Conservation (phyloP, 2,329 filamentous ascomycete species). For the Nemania sp. region DNA sequence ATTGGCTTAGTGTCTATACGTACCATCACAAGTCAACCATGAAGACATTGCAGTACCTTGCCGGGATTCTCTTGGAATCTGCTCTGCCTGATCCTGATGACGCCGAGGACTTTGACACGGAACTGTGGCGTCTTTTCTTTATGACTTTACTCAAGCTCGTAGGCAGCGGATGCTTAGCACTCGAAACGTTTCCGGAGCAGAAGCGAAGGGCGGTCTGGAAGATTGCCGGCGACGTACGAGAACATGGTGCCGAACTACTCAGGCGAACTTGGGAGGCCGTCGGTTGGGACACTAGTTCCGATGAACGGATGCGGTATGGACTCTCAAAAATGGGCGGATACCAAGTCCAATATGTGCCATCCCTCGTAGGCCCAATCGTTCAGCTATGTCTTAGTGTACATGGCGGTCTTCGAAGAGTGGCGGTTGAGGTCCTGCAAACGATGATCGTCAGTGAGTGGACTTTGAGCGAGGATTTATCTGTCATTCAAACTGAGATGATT, state of each 20-base stretch:
- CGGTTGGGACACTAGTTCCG: conserved; percentile 86
- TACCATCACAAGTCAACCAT: conserved; percentile 91
- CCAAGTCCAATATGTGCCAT: conserved; percentile 96
- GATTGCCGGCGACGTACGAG: conserved; percentile 93
- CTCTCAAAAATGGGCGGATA: conserved; percentile 89
- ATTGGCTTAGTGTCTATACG: conserved; percentile 92
- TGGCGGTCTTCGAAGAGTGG: conserved; percentile 84
- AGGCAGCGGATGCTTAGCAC: conserved; percentile 81
- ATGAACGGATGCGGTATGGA: conserved; percentile 78
- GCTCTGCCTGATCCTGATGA: conserved; percentile 90
- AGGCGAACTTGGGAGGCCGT: conserved; percentile 91
- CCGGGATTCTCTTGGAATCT: conserved; percentile 75
- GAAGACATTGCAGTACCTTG: conserved; percentile 80
- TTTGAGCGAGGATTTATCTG: conserved; percentile 84
- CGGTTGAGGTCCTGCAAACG: conserved; percentile 89
- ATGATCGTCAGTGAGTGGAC: conserved; percentile 99
- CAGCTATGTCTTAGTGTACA: conserved; percentile 95
- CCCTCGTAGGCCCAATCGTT: conserved; percentile 86
- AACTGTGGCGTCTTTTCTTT: conserved; percentile 93
- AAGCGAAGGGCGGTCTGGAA: conserved; percentile 98
- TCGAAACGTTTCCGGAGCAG: conserved; percentile 96
- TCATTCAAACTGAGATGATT: conserved; percentile 95
- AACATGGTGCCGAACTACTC: conserved; percentile 85
- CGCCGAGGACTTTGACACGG: conserved; percentile 87
- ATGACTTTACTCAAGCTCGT: conserved; percentile 86